These are phyloP conservation scores for Aegilops longissima DNA, from an alignment of 176 grass and related monocot genomes.

Conservation along the genomic window DNA sequence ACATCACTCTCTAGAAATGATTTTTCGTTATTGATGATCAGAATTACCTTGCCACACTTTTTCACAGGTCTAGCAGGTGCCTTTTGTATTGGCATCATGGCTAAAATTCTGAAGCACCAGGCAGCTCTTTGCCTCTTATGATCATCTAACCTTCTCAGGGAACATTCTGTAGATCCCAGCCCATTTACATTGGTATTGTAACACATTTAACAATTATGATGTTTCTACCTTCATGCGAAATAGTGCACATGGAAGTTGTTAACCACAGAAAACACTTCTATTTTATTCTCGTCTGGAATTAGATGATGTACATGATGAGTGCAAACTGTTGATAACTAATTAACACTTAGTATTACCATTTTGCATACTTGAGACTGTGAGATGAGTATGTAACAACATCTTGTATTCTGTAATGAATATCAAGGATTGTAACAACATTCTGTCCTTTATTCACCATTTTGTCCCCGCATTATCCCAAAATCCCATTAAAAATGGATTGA, in stretches of 20 bases:
- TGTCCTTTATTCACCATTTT: neutral
- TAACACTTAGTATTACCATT: neutral
- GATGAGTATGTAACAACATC: neutral
- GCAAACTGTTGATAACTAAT: neutral
- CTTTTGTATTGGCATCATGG: neutral
- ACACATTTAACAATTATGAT: neutral
- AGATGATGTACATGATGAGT: neutral
- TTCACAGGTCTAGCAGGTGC: neutral
- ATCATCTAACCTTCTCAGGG: neutral
- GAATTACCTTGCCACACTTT: neutral
- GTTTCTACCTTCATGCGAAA: neutral
- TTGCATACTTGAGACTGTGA: neutral
- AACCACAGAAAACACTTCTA: neutral
- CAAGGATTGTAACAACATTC: neutral
- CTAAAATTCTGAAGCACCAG: constrained; percentile 2
- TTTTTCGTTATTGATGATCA: neutral
- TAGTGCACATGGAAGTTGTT: constrained; percentile 17
- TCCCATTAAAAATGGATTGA: neutral
- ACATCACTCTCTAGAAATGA: neutral
- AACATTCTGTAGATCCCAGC: neutral
- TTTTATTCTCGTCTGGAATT: neutral
- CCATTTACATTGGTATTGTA: constrained; percentile 4
- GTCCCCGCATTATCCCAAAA: constrained; percentile 4
- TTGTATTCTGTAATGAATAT: neutral
- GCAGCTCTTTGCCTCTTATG: neutral